A percentile compares a stretch with the other conserved stretches of the same genome.
phyloP scores from a whole-genome alignment of 805 yeast species.

The Kazachstania psychrophila region DNA sequence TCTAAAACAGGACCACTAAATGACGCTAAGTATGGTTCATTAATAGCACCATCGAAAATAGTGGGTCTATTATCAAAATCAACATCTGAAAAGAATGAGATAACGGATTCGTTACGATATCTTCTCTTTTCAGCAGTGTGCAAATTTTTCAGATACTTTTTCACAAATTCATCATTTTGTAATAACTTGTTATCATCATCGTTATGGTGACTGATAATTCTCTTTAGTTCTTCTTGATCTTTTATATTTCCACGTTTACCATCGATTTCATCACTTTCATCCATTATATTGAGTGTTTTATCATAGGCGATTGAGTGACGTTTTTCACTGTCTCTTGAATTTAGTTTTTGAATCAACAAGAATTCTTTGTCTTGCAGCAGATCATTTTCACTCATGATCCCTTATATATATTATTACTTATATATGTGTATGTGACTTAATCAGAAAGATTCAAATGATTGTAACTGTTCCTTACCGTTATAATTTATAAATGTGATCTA shows the following conservation, averaged over 20 bases:
- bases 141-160: slow-evolving; percentile 8
- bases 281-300: slow-evolving; percentile 2
- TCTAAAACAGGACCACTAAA: slow-evolving; percentile 27
- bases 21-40: slow-evolving; percentile 25
- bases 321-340: slow-evolving; percentile 11
- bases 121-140: slow-evolving; percentile 8
- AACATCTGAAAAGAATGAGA: slow-evolving; percentile 48
- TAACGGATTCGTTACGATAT: slow-evolving; percentile 12
- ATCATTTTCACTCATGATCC: slow-evolving; percentile 13
- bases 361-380: slow-evolving; percentile 20
- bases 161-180: slow-evolving; percentile 6
- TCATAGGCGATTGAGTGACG: slow-evolving; percentile 11
- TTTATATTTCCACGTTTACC: not conserved
- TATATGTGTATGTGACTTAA: too few relatives aligned
- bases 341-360: slow-evolving; percentile 18
- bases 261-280: not conserved
- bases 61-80: slow-evolving; percentile 36
- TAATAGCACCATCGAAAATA: slow-evolving; percentile 44
- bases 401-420: too few relatives aligned
- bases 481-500: too few relatives aligned
- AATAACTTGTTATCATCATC: not conserved
- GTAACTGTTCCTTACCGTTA: too few relatives aligned
- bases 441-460: too few relatives aligned
- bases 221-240: not conserved
- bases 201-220: not conserved